Evolutionary conservation across 768 basidiomycete species (phyloP), one percentile per base, ranked within the genome.

Genomic region (Calocera viscosa): DNA sequence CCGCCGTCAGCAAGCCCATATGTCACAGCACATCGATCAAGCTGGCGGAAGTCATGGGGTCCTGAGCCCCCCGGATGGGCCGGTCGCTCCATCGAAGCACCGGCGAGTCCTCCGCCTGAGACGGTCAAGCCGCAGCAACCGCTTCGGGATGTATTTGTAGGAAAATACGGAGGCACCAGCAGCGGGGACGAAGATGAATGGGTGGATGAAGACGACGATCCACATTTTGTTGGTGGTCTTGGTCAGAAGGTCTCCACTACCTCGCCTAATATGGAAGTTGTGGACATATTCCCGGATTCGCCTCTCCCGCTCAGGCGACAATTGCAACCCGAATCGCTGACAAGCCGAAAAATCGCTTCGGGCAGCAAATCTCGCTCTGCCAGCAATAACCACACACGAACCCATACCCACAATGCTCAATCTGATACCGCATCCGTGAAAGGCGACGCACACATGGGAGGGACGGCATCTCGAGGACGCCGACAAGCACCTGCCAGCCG

Each of bases 1-100:
- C 38, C 66, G 33, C 72, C 82, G 70, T 86, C 85, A 12, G 67
- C 67, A 12, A 68, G 38, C 39, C 26, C 53, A 8, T 53, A 35
- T 63, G 69, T 67, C 65, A 76, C 77, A 2, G 78, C 80, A 68
- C 71, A 75, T 34, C 83, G 86, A 33, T 86, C 87, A 24, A 88
- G 88, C 73, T 93, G 91, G 91, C 91, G 90, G 80, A 91, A 90
- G 75, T 84, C 87, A 7, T 93, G 91, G 91, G 91, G 91, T 0
- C 77, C 86, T 32, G 89, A 92, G 71, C 91, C 90, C 5, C 89
- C 90, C 24, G 90, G 90, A 19, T 91, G 90, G 89, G 86, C 89
- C 70, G 81, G 79, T 38, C 82, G 87, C 2, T 75, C 74, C n/a
- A 40, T 64, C 14, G 86, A 86, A 72, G 75, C 86, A 2, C 88